These are phyloP conservation scores for Saccharum officinarum DNA, from an alignment of 176 grass and related monocot species.

Conservation along the genomic window DNA sequence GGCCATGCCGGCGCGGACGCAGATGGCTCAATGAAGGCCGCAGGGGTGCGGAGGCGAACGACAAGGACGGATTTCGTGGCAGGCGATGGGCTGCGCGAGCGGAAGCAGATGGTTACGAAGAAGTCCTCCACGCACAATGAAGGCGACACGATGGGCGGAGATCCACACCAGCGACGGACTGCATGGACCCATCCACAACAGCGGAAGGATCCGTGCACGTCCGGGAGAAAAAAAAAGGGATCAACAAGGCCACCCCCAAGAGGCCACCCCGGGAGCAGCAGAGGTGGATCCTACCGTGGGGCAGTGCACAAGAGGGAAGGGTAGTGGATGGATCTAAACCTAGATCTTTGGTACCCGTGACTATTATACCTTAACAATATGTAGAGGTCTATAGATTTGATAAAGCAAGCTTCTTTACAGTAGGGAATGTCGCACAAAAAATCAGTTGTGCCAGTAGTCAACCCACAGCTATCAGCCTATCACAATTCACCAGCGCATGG, in stretches of 20 bases:
- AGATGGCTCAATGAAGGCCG: too few species aligned
- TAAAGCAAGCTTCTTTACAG: background rate
- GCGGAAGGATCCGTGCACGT: background rate
- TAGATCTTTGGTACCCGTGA: background rate
- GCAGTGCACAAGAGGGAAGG: background rate
- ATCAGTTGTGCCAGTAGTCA: background rate
- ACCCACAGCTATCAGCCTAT: conserved; percentile 2
- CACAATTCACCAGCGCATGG: background rate
- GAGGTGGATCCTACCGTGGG: too few species aligned
- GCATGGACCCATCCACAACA: background rate
- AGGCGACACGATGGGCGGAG: background rate
- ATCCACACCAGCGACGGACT: background rate
- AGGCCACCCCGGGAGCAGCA: too few species aligned
- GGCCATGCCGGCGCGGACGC: too few species aligned
- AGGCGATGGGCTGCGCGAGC: too few species aligned
- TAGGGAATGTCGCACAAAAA: background rate
- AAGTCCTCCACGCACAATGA: background rate
- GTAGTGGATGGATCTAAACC: background rate
- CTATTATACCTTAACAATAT: background rate
- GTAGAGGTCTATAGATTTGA: conserved; percentile 9
- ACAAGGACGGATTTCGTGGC: background rate
- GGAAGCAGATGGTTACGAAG: background rate
- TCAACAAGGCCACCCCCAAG: too few species aligned
- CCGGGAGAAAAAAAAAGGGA: background rate
- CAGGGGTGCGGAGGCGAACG: too few species aligned